Base-by-base conservation (phyloP, 1,284 basidiomycete genomes). In the Pholiota adiposa region DNA sequence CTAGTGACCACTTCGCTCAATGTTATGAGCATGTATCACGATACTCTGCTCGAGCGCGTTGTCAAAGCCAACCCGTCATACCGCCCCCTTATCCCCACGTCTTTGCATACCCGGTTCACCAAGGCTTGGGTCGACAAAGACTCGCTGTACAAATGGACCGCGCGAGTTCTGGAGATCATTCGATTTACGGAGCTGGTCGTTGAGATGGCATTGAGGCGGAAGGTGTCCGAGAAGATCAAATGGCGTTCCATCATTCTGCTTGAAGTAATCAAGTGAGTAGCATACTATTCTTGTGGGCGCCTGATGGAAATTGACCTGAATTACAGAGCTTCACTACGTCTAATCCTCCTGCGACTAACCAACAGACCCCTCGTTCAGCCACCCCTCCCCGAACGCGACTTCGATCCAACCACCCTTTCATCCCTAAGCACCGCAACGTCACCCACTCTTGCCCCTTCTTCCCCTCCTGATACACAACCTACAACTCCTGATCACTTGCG, bases 161-260 rank as follows among this genome's bases (percentile, higher is more conserved):
- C 90, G 16, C 82, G 93, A 36, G 72, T 82, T 2, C 82, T 96
- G 3, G 88, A 92, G 68, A 78, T 94, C 27, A 80, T 94, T 59
- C 85, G 85, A 40, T 94, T 90, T 72, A 83, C 89, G 14, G 88
- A 96, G 73, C 82, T 97, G 38, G 76, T 97, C 40, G 71, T 94
- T 46, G 94, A 97, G 76, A 97, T 97, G 94, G 79, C 86, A n/a
- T 77, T 93, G 65, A 81, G 84, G 52, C 79, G 92, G 67, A 91
- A 85, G 69, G 81, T 86, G 9, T 85, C 89, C 38, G 64, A 78
- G 68, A 80, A 83, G 72, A 78, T 75, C 65, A 78, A 83, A 63
- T 94, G 92, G 93, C 81, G 87, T 63, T 82, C 85, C 29, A 83
- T 97, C 44, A 72, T 94, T 36, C 64, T 88, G 34, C 76, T 96